Conservation (phyloP, 2,329 filamentous ascomycete species). For the Penicillium sp. region DNA sequence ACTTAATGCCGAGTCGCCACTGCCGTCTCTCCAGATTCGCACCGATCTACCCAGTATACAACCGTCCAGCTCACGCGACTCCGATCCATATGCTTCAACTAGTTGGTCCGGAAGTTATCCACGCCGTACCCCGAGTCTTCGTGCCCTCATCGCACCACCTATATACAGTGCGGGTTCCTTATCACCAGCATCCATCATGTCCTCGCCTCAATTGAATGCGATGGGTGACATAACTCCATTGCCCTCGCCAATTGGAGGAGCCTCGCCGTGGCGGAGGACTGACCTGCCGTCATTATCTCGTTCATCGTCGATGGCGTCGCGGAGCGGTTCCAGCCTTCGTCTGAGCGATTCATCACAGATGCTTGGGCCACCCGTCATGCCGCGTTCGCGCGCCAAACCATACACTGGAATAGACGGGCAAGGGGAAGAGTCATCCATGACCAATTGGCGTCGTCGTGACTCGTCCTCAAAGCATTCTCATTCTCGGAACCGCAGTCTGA, state of each 20-base stretch:
- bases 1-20: conserved; percentile 11
- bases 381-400: conserved; percentile 35
- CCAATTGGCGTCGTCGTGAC: conserved; percentile 27
- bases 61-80: conserved; percentile 32
- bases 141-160: conserved; percentile 38
- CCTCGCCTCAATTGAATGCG: conserved; percentile 70
- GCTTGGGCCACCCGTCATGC: conserved; percentile 28
- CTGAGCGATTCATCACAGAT: conserved; percentile 38
- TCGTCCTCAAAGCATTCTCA: conserved; percentile 54
- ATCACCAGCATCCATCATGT: conserved; percentile 64
- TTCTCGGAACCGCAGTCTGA: conserved; percentile 75
- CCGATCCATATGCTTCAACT: conserved; percentile 35
- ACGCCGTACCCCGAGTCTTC: conserved; percentile 46
- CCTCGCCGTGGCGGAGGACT: conserved; percentile 51
- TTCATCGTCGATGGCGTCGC: conserved; percentile 42
- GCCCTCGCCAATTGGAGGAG: conserved; percentile 64
- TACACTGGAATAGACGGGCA: conserved; percentile 42
- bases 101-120: conserved; percentile 42
- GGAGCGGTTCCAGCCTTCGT: conserved; percentile 39
- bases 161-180: conserved; percentile 45
- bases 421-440: conserved; percentile 27
- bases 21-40: conserved; percentile 37
- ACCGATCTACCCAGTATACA: conserved; percentile 31
- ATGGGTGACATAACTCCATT: conserved; percentile 78
- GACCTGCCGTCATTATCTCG: conserved; percentile 47